These are phyloP conservation scores for Quercus wislizeni DNA, from an alignment of 306 rosid genomes.

Conservation along the genomic window DNA sequence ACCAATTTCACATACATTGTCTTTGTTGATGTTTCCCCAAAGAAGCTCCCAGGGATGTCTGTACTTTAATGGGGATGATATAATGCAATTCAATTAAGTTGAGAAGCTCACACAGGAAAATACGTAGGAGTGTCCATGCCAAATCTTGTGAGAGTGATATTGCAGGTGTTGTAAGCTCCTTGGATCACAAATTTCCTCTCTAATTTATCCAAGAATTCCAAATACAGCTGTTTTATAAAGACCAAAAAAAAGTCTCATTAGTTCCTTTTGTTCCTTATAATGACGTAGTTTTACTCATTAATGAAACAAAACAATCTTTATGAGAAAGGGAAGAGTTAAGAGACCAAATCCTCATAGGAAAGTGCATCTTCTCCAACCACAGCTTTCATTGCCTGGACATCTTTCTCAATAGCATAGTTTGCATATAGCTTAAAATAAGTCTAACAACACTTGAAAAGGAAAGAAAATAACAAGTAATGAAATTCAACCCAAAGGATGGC, in stretches of 20 bases:
- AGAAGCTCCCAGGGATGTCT: too few relatives aligned
- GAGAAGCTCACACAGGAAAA: conserved; percentile 98
- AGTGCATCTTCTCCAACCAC: conserved; percentile 99
- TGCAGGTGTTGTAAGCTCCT: conserved; percentile 98
- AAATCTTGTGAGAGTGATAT: conserved; percentile 95
- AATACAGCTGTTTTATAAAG: conserved; percentile 60
- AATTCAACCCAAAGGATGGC: conserved; percentile 44
- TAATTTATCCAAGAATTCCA: conserved; percentile 98
- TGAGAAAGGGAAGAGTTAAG: conserved; percentile 8
- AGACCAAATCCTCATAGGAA: conserved; percentile 95
- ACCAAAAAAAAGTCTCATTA: conserved; percentile 9
- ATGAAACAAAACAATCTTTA: conserved; percentile 2
- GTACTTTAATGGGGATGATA: too few relatives aligned
- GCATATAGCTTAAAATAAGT: conserved; percentile 73
- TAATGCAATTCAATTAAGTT: too few relatives aligned
- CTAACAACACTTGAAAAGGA: neutral
- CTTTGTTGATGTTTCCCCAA: too few relatives aligned
- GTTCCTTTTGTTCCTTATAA: conserved; percentile 2
- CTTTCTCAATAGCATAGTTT: conserved; percentile 98
- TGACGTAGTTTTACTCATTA: neutral
- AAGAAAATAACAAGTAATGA: conserved; percentile 20
- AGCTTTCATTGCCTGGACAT: conserved; percentile 99
- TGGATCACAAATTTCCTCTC: conserved; percentile 96
- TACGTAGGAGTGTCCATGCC: conserved; percentile 95
- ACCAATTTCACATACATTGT: too few relatives aligned